Evolutionary conservation across 345 rosid species (phyloP).

Genomic region (Eutrema japonicum): DNA sequence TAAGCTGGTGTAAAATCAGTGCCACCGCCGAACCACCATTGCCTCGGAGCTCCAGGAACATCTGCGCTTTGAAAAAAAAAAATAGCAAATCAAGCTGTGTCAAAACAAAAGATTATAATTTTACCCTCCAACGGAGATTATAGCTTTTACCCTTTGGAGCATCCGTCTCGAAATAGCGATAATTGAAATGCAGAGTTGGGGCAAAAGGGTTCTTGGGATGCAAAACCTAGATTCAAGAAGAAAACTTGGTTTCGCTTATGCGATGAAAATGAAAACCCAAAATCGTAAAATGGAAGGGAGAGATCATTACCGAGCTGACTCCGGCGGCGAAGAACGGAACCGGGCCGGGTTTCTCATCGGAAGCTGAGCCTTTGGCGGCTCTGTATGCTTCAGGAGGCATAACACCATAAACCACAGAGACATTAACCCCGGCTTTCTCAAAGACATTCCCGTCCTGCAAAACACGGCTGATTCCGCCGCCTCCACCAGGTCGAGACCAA

Average conservation of each 20-base stretch:
- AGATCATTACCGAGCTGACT: constrained; percentile 72
- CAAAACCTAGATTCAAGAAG: constrained; percentile 33
- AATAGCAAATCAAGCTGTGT: constrained; percentile 1
- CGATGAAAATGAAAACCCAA: constrained; percentile 7
- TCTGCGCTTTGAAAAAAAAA: constrained; percentile 47
- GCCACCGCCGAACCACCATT: constrained; percentile 99
- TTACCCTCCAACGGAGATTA: not conserved
- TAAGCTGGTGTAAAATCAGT: constrained; percentile 98
- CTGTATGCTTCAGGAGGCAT: constrained; percentile 99
- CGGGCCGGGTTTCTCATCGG: constrained; percentile 80
- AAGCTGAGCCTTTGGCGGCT: constrained; percentile 75
- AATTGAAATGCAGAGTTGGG: constrained; percentile 62
- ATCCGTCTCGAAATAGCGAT: constrained; percentile 45
- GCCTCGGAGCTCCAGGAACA: constrained; percentile 93
- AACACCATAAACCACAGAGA: constrained; percentile 91
- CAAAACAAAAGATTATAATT: constrained; percentile 10
- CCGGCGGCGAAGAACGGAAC: constrained; percentile 96
- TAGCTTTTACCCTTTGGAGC: constrained; percentile 73
- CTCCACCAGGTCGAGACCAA: constrained; percentile 98
- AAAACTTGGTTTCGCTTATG: not conserved
- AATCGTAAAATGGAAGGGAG: not conserved
- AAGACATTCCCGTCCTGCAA: constrained; percentile 89
- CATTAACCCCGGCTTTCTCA: constrained; percentile 98
- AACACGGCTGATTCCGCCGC: constrained; percentile 97
- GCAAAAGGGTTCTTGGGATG: constrained; percentile 81